Percentiles rank a stretch among this genome's conserved stretches.
Evolutionary conservation across 345 rosid genomes (phyloP).

Genomic region (Eucalyptus marginata): DNA sequence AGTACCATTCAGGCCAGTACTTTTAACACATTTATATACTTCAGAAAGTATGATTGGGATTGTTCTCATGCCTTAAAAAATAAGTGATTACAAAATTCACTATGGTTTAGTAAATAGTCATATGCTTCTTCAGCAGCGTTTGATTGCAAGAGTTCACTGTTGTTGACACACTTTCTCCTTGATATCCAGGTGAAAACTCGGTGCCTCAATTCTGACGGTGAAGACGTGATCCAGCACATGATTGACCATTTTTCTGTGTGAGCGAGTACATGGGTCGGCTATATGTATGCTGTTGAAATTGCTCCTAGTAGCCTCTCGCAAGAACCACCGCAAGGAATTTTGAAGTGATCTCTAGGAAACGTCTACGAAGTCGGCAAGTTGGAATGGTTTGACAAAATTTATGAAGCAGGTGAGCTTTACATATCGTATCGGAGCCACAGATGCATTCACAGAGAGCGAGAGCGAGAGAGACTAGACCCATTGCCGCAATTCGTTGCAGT

Average conservation of each 20-base stretch:
- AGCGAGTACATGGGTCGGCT: neutral
- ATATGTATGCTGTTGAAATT: neutral
- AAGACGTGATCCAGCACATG: slow-evolving; percentile 76
- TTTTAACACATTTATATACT: neutral
- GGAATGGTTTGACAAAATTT: neutral
- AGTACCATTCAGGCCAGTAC: slow-evolving; percentile 67
- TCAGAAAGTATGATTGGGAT: neutral
- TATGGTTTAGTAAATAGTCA: neutral
- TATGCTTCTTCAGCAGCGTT: neutral
- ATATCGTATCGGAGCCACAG: neutral
- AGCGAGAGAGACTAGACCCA: neutral
- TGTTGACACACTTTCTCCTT: neutral
- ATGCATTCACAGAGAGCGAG: neutral
- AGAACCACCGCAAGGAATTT: neutral
- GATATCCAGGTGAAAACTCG: slow-evolving; percentile 47
- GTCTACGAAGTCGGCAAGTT: neutral
- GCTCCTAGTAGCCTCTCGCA: neutral
- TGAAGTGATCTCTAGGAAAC: neutral
- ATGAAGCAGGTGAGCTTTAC: neutral
- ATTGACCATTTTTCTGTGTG: slow-evolving; percentile 50
- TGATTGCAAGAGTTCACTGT: neutral
- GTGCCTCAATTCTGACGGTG: slow-evolving; percentile 59
- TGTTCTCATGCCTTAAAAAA: neutral
- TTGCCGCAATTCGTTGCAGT: neutral
- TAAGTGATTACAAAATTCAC: neutral